Evolutionary conservation across 2,329 filamentous ascomycete species (phyloP).

Genomic region (Myriosclerotinia scirpicola): DNA sequence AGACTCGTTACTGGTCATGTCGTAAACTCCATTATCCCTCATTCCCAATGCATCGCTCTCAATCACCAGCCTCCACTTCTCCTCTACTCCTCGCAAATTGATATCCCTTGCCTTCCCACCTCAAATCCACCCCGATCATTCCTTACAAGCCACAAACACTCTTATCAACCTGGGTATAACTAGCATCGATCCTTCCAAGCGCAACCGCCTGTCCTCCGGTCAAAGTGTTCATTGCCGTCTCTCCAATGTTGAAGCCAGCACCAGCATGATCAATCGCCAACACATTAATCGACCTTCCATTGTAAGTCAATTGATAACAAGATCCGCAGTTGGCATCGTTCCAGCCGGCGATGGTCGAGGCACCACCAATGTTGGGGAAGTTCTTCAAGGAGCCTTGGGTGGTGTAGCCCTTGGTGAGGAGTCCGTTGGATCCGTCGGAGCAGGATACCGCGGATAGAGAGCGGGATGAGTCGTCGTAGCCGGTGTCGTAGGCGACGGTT

Average conservation of each 20-base stretch:
- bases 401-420: slow-evolving; percentile 55
- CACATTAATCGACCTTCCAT: slow-evolving; percentile 53
- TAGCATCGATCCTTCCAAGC: slow-evolving; percentile 55
- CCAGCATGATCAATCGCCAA: slow-evolving; percentile 55
- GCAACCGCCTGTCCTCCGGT: slow-evolving; percentile 52
- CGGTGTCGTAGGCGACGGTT: slow-evolving; percentile 68
- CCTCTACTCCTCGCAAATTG: no score
- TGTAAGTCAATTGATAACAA: slow-evolving; percentile 57
- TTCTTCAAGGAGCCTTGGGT: slow-evolving; percentile 52
- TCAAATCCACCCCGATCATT: no score
- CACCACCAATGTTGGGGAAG: slow-evolving; percentile 58
- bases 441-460: slow-evolving; percentile 60
- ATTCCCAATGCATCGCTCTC: no score
- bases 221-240: slow-evolving; percentile 55
- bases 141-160: slow-evolving; percentile 47
- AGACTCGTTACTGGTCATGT: no score
- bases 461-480: slow-evolving; percentile 63
- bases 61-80: no score
- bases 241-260: slow-evolving; percentile 56
- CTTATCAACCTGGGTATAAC: slow-evolving; percentile 46
- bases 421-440: slow-evolving; percentile 66
- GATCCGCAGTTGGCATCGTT: slow-evolving; percentile 56
- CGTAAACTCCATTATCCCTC: no score
- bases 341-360: slow-evolving; percentile 53
- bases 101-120: no score